phyloP scores from a whole-genome alignment of 2,329 filamentous ascomycete species.

The Nothomitra cinnamomea region DNA sequence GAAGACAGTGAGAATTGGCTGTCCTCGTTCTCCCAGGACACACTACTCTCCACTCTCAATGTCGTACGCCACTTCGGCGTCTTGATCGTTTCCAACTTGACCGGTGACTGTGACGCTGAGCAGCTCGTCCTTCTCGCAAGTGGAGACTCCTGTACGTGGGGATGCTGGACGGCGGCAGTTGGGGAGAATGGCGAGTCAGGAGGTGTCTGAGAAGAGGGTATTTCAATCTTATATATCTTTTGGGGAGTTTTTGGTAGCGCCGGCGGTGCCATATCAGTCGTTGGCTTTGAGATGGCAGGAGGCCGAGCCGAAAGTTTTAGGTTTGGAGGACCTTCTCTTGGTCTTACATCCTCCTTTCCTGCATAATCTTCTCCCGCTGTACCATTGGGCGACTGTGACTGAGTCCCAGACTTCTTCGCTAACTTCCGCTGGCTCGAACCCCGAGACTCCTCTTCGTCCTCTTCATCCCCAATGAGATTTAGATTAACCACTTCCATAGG shows the following conservation, averaged over 20 bases:
- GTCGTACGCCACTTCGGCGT: background rate
- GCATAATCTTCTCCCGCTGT: background rate
- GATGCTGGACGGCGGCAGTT: background rate
- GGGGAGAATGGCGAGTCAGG: conserved; percentile 3
- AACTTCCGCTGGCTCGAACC: background rate
- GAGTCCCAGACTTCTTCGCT: background rate
- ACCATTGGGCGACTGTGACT: no score
- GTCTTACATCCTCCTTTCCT: background rate
- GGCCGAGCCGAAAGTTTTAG: background rate
- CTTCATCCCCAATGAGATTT: background rate
- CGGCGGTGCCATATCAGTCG: background rate
- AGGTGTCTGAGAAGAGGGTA: conserved; percentile 4
- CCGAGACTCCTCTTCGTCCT: background rate
- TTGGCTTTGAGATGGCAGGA: background rate
- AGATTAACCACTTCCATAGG: conserved; percentile 2
- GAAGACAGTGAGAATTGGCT: background rate
- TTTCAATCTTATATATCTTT: background rate
- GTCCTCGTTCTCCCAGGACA: conserved; percentile 1
- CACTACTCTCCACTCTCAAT: background rate
- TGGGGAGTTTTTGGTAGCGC: background rate
- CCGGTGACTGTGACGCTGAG: background rate
- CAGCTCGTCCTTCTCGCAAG: background rate
- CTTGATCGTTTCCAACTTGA: background rate
- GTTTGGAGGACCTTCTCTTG: background rate
- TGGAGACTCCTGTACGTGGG: background rate